Conservation (phyloP, 202 grass and related monocot species). For the Schoenoplectus tabernaemontani region DNA sequence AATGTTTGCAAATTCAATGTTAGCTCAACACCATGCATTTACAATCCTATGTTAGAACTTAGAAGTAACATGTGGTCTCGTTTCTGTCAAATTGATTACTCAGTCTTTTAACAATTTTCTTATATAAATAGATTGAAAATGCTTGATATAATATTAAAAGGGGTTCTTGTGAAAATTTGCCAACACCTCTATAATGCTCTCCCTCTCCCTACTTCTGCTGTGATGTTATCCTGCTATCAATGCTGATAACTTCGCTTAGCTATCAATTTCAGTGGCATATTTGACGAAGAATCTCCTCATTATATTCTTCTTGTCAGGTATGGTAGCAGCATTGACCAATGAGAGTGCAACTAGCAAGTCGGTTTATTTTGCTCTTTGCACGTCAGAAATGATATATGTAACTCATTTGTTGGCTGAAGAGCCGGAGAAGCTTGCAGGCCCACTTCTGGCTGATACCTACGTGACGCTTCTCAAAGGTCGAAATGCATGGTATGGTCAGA, state of each 20-base stretch:
- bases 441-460: conserved; percentile 89
- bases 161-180: background rate
- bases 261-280: background rate
- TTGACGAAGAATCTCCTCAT: background rate
- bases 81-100: background rate
- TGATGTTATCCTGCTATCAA: background rate
- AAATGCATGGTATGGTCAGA: conserved; percentile 95
- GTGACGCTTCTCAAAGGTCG: conserved; percentile 99
- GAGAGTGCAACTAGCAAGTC: conserved; percentile 98
- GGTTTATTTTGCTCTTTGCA: conserved; percentile 96
- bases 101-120: background rate
- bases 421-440: conserved; percentile 94
- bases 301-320: conserved; percentile 45
- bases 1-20: background rate
- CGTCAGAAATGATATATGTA: conserved; percentile 99
- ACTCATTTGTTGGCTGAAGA: conserved; percentile 89
- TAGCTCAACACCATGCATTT: background rate
- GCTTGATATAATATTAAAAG: background rate
- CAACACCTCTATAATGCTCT: background rate
- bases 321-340: conserved; percentile 89
- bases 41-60: background rate
- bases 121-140: conserved; percentile 2
- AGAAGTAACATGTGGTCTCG: background rate
- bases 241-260: background rate
- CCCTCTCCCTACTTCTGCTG: background rate